phyloP scores from a whole-genome alignment of 169 alveolate species.

The Eimeria praecox region DNA sequence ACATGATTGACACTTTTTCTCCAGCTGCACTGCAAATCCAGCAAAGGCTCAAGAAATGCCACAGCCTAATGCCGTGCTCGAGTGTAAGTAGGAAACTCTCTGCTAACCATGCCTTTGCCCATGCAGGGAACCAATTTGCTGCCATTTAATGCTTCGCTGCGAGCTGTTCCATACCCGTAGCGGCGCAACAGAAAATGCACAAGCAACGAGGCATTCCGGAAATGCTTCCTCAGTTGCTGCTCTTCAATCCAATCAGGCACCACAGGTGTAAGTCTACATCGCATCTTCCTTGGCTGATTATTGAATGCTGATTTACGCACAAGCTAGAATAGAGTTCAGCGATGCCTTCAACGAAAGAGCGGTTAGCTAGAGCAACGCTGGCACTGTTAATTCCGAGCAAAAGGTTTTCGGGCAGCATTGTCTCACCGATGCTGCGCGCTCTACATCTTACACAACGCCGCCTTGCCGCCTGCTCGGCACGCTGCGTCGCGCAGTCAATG shows the following conservation, averaged over 20 bases:
- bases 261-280: neutral
- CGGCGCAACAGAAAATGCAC: neutral
- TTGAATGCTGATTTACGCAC: neutral
- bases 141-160: neutral
- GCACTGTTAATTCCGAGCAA: too few species aligned
- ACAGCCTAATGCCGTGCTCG: neutral
- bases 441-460: too few species aligned
- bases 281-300: neutral
- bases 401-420: neutral
- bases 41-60: neutral
- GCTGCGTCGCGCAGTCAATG: too few species aligned
- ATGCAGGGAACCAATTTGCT: neutral
- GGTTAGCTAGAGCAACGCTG: neutral
- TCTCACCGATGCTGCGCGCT: neutral
- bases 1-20: neutral
- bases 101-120: neutral
- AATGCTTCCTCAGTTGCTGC: neutral
- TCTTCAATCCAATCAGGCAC: neutral
- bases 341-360: neutral
- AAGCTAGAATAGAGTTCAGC: neutral
- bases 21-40: neutral
- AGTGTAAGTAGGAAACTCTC: neutral
- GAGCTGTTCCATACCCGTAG: neutral
- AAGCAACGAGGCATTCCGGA: neutral
- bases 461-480: too few species aligned